Conservation (phyloP, 768 basidiomycete genomes). For the Boletus tomentosulus region DNA sequence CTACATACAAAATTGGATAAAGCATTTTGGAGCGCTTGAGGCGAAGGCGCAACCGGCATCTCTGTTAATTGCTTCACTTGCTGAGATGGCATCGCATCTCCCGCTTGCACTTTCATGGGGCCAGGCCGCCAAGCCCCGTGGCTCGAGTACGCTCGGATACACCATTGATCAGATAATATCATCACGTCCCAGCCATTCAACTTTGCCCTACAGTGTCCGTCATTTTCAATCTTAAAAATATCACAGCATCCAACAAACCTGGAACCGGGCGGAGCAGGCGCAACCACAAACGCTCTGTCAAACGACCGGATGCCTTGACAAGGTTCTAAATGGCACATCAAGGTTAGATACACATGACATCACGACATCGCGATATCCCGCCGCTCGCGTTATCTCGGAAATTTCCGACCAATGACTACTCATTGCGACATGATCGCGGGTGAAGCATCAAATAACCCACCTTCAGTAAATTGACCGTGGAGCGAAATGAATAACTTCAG, state of each 20-base stretch:
- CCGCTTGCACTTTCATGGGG: conserved; percentile 67
- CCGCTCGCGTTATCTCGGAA: conserved; percentile 8
- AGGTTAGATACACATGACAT: conserved; percentile 20
- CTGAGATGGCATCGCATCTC: conserved; percentile 23
- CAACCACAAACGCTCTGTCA: conserved; percentile 86
- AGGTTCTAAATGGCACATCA: conserved; percentile 43
- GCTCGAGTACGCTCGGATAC: conserved; percentile 79
- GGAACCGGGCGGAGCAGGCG: conserved; percentile 76
- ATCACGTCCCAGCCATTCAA: conserved; percentile 84
- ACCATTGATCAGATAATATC: conserved; percentile 85
- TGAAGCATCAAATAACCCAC: conserved; percentile 43
- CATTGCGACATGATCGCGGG: conserved; percentile 8
- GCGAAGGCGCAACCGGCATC: conserved; percentile 30
- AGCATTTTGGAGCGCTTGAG: conserved; percentile 43
- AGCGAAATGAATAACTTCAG: conserved; percentile 63
- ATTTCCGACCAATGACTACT: conserved; percentile 8
- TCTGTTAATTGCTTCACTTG: conserved; percentile 21
- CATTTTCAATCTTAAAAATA: conserved; percentile 3
- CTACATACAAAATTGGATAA: conserved; percentile 55
- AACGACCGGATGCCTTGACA: conserved; percentile 84
- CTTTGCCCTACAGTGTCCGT: conserved; percentile 53
- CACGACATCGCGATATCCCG: conserved; percentile 3
- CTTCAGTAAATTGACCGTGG: conserved; percentile 89
- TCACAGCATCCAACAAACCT: conserved; percentile 49
- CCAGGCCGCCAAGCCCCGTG: conserved; percentile 77